Evolutionary conservation across 495 filamentous ascomycete species (phyloP).

Genomic region (Hyaloscypha bicolor): DNA sequence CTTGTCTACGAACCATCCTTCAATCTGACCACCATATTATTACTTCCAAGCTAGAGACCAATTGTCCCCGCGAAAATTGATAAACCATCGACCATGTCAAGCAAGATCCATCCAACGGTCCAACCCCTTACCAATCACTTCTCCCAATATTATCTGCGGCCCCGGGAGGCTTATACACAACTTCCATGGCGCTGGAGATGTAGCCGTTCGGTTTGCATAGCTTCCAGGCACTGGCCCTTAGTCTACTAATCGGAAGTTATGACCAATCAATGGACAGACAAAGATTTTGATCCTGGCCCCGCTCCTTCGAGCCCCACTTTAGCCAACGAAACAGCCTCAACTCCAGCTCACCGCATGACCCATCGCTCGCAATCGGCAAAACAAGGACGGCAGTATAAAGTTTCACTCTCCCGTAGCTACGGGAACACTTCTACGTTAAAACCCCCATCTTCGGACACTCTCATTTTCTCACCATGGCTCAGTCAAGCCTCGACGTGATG

Average conservation of each 20-base stretch:
- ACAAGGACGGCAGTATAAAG: not conserved
- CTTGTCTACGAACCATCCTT: too few species aligned
- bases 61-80: too few species aligned
- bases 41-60: too few species aligned
- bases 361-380: too few species aligned
- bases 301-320: not conserved
- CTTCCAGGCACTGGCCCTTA: not conserved
- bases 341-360: not conserved
- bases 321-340: not conserved
- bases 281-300: not conserved
- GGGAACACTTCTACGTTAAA: not conserved
- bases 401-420: not conserved
- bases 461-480: not conserved
- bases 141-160: too few species aligned
- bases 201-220: not conserved
- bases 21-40: too few species aligned
- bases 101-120: too few species aligned
- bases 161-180: too few species aligned
- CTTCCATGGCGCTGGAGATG: not conserved
- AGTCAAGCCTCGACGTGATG: not conserved
- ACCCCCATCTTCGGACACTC: not conserved
- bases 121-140: too few species aligned
- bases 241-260: not conserved
- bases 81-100: too few species aligned
- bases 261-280: not conserved